Evolutionary conservation across 75 land plant species (phyloP), one percentile per base, ranked within the genome.

Genomic region (Sequoiadendron giganteum): DNA sequence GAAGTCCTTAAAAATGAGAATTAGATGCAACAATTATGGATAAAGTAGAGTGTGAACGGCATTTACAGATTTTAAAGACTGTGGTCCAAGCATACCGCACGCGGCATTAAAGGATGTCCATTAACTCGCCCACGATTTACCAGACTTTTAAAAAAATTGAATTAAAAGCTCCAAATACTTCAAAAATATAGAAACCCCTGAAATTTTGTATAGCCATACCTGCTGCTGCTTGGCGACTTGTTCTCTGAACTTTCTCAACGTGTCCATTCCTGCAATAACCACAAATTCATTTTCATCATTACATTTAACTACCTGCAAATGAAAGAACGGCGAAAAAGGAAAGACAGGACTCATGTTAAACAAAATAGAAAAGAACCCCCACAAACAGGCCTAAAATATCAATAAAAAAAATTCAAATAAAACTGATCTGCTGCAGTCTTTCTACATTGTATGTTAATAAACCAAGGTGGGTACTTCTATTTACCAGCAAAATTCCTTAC

Each of bases 221-320:
- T 92, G 93, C 85, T 93, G 94, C 65, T 93, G 94, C 87, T 92
- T 93, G 54, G 90, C 93, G 30, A 93, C 94, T 78, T 92, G 93
- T 56, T 93, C 94, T 61, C 92, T 72, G 15, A 93, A 18, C 89
- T 92, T 92, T 68, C 92, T 86, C 49, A 93, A 58, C 18, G 91
- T 89, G 54, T 93, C 94, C 94, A 93, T 93, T 28, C 25, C 90
- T 75, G 45, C 87, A 86, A 85, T 1, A 75, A 3, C 3, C 15
- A 75, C 77, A 75, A 34, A 75, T 32, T 28, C 76, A 72, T 72
- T 30, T 72, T 28, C 76, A n/a, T 75, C 34, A 8, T 34, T n/a
- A 72, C 76, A 75, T 75, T 75, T 75, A 30, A 75, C 2, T 34
- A 75, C 39, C 34, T 13, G 36, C 77, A 34, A 75, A 32, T 30